These are phyloP conservation scores for Peronospora destructor DNA, from an alignment of 352 stramenopile genomes.

Conservation along the genomic window DNA sequence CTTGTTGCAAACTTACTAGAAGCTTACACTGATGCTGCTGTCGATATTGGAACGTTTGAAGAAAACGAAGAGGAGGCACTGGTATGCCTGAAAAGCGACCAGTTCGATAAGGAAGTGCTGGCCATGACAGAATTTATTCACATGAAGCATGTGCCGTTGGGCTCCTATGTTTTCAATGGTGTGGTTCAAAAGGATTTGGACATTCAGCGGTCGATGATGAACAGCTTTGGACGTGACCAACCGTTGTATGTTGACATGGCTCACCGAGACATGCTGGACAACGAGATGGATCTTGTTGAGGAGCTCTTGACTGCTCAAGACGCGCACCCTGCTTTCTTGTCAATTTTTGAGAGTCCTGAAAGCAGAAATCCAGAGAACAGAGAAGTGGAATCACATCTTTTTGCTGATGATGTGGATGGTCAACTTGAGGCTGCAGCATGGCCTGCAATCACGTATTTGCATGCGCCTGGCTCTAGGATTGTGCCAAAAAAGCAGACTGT, in stretches of 20 bases:
- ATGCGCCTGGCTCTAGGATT: conserved; percentile 38
- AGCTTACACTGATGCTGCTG: conserved; percentile 51
- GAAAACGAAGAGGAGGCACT: conserved; percentile 47
- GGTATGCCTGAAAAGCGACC: conserved; percentile 33
- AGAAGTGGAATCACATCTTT: conserved; percentile 30
- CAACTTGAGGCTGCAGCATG: conserved; percentile 43
- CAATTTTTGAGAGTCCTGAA: conserved; percentile 43
- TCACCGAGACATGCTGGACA: conserved; percentile 41
- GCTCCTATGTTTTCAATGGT: conserved; percentile 82
- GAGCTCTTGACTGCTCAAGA: conserved; percentile 55
- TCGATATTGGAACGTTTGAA: conserved; percentile 22
- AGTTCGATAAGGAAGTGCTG: conserved; percentile 53
- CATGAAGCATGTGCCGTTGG: conserved; percentile 72
- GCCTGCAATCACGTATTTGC: conserved; percentile 50
- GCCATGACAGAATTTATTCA: conserved; percentile 73
- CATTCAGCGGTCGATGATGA: conserved; percentile 70
- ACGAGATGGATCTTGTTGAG: conserved; percentile 62
- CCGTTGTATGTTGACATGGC: conserved; percentile 62
- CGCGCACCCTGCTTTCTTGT: conserved; percentile 60
- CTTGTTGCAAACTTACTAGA: conserved; percentile 54
- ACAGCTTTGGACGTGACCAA: conserved; percentile 76
- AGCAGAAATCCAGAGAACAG: conserved; percentile 14
- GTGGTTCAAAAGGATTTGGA: conserved; percentile 63
- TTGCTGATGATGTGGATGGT: conserved; percentile 55
- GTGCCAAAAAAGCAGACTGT: conserved; percentile 69